phyloP scores from a whole-genome alignment of 2,329 filamentous ascomycete genomes.

The Fusarium brachygibbosum region DNA sequence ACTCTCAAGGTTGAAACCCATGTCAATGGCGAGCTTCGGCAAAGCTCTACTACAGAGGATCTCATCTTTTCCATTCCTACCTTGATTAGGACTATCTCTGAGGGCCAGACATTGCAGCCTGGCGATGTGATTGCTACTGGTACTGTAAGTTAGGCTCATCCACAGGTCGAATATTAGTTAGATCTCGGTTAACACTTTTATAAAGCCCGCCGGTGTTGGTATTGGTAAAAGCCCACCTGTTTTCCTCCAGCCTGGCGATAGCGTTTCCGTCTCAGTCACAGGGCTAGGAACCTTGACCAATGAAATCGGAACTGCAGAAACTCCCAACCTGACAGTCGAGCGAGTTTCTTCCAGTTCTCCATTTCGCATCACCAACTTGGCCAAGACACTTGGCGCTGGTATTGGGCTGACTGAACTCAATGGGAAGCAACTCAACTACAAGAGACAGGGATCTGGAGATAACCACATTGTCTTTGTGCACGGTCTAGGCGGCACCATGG shows the following conservation, averaged over 20 bases:
- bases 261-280: constrained; percentile 2
- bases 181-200: not conserved
- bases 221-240: constrained; percentile 5
- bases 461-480: constrained; percentile 64
- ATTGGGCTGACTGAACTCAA: not conserved
- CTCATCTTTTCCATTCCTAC: constrained; percentile 61
- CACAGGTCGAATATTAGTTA: not conserved
- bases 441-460: not conserved
- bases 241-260: constrained; percentile 3
- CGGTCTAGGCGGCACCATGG: constrained; percentile 63
- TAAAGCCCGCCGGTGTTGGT: constrained; percentile 9
- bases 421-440: constrained; percentile 1
- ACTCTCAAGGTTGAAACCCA: constrained; percentile 58
- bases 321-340: not conserved
- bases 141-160: constrained; percentile 47
- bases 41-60: constrained; percentile 59
- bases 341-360: not conserved
- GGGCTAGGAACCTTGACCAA: constrained; percentile 7
- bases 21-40: constrained; percentile 62
- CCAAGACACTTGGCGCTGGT: not conserved
- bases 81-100: constrained; percentile 58
- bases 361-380: not conserved
- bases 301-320: not conserved
- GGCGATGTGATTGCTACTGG: constrained; percentile 63
- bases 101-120: constrained; percentile 58